phyloP scores from a whole-genome alignment of 805 yeast species.

The Cyberlindnera bimundalis region DNA sequence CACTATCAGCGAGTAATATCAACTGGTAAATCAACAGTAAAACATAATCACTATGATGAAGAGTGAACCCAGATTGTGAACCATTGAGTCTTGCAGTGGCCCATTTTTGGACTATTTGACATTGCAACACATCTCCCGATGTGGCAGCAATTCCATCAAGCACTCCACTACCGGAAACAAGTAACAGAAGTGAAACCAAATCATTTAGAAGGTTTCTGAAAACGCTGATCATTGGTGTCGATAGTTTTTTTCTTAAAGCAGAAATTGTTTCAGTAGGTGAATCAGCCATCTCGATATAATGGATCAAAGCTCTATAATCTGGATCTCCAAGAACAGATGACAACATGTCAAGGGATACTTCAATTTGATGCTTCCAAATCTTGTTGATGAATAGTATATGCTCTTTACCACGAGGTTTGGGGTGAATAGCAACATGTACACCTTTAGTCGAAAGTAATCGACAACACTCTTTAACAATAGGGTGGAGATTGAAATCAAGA shows the following conservation, averaged over 20 bases:
- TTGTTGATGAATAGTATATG: slow-evolving; percentile 4
- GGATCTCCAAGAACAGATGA: neutral
- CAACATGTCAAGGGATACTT: slow-evolving; percentile 1
- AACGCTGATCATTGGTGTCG: neutral
- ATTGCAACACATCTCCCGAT: neutral
- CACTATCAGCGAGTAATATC: slow-evolving; percentile 14
- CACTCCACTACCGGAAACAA: neutral
- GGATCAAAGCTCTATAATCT: neutral
- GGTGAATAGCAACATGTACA: neutral
- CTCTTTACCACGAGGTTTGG: neutral
- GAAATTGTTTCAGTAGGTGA: neutral
- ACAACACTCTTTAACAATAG: neutral
- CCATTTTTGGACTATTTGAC: neutral
- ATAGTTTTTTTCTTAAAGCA: neutral
- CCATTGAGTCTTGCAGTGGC: neutral
- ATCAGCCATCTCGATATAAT: neutral
- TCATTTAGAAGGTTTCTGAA: slow-evolving; percentile 5
- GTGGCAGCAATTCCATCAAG: neutral
- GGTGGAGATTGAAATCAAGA: neutral
- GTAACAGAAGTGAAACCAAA: slow-evolving; percentile 1
- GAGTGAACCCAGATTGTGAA: neutral
- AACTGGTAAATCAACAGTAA: slow-evolving; percentile 15
- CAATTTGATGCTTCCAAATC: slow-evolving; percentile 8
- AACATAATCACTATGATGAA: neutral
- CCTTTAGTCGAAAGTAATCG: neutral